Evolutionary conservation across 2,329 filamentous ascomycete genomes (phyloP).

Genomic region (Cladosporium sp.): DNA sequence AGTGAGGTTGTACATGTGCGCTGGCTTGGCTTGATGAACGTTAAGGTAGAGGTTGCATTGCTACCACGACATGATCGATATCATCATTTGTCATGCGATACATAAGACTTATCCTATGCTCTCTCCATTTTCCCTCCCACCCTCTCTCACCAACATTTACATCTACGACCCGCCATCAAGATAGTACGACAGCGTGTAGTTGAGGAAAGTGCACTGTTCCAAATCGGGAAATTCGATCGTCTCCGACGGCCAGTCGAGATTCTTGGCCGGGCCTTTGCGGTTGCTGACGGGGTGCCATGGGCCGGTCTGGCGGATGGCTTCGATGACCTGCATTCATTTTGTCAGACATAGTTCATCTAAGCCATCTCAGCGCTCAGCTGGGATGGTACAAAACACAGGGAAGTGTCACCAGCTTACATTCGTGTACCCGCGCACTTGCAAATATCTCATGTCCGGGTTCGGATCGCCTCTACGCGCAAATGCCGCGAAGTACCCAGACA

Average conservation of each 20-base stretch:
- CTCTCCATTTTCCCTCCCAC: too few species aligned
- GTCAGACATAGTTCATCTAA: too few species aligned
- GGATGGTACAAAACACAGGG: not conserved
- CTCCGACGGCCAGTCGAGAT: conserved; percentile 46
- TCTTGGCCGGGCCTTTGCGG: conserved; percentile 36
- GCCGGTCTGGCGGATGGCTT: conserved; percentile 38
- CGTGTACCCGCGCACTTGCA: conserved; percentile 45
- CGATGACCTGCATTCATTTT: conserved; percentile 25
- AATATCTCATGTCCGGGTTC: conserved; percentile 45
- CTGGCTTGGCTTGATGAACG: too few species aligned
- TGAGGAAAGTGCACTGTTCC: conserved; percentile 48
- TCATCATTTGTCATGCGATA: too few species aligned
- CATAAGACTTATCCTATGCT: too few species aligned
- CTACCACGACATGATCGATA: too few species aligned
- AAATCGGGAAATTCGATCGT: conserved; percentile 45
- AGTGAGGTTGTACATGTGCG: too few species aligned
- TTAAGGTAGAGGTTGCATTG: too few species aligned
- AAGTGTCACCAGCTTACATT: conserved; percentile 27
- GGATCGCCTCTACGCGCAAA: conserved; percentile 51
- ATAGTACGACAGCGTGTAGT: conserved; percentile 45
- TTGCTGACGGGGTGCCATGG: conserved; percentile 36
- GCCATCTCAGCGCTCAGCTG: too few species aligned
- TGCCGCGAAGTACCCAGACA: conserved; percentile 46
- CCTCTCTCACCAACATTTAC: too few species aligned
- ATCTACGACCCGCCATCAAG: conserved; percentile 25